phyloP scores from a whole-genome alignment of 1,284 basidiomycete species.

The Cryptococcus sp. region DNA sequence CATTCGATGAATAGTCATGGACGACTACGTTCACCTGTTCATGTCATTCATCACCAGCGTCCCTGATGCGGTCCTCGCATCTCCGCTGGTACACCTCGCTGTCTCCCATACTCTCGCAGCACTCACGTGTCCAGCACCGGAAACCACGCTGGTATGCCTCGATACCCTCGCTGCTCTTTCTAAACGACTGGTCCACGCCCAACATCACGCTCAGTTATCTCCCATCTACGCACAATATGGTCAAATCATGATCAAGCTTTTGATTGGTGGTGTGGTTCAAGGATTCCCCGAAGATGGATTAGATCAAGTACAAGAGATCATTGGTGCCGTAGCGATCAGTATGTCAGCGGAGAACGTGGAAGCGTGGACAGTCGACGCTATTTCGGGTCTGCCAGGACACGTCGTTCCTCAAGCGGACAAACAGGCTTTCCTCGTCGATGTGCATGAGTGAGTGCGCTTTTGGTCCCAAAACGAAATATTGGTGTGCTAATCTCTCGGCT shows the following conservation, averaged over 20 bases:
- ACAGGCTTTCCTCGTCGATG: conserved; percentile 69
- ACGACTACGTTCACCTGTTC: conserved; percentile 88
- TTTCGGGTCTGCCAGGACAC: conserved; percentile 69
- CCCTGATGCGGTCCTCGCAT: conserved; percentile 76
- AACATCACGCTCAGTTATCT: conserved; percentile 65
- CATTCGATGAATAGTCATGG: conserved; percentile 67
- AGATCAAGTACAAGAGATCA: conserved; percentile 71
- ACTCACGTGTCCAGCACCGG: conserved; percentile 75
- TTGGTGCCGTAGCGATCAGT: conserved; percentile 65
- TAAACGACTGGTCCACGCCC: conserved; percentile 57
- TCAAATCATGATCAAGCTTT: conserved; percentile 66
- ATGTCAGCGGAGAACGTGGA: conserved; percentile 69
- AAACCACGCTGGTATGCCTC: conserved; percentile 76
- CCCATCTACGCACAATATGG: conserved; percentile 73
- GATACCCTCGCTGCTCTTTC: conserved; percentile 76
- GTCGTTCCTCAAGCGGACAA: conserved; percentile 69
- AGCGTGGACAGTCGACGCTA: conserved; percentile 68
- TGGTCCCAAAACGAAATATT: neutral
- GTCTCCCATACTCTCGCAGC: conserved; percentile 74
- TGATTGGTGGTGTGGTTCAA: conserved; percentile 76
- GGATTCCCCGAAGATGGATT: conserved; percentile 86
- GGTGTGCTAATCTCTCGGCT: neutral
- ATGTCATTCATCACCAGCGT: conserved; percentile 67
- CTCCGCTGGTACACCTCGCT: conserved; percentile 70
- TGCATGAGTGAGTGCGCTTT: conserved; percentile 63